These are phyloP conservation scores for Trichosanthes truncata DNA, from an alignment of 306 rosid genomes.

Conservation along the genomic window DNA sequence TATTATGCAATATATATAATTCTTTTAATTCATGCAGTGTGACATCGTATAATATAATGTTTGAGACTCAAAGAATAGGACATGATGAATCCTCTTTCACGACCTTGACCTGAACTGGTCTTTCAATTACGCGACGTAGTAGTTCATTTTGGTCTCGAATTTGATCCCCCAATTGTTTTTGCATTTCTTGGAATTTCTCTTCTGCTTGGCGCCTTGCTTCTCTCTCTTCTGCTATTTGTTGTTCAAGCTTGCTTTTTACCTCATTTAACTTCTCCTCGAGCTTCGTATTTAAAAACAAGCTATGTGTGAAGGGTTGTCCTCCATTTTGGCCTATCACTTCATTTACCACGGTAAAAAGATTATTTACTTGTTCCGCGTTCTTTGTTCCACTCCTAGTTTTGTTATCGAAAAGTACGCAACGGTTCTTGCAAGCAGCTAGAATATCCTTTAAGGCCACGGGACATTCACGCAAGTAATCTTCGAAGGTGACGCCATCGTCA, in stretches of 20 bases:
- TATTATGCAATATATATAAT: background rate
- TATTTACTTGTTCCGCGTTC: constrained; percentile 44
- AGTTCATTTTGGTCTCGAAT: background rate
- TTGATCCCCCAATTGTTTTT: background rate
- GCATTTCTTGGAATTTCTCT: background rate
- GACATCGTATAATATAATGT: background rate
- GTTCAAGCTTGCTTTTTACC: background rate
- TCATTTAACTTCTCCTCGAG: background rate
- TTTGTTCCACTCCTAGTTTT: constrained; percentile 58
- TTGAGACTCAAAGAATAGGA: background rate
- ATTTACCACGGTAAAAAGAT: constrained; percentile 47
- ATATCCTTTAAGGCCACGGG: constrained; percentile 62
- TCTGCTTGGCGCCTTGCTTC: background rate
- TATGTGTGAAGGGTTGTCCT: constrained; percentile 58
- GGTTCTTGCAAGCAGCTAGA: constrained; percentile 44
- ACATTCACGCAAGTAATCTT: constrained; percentile 52
- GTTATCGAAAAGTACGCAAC: constrained; percentile 66
- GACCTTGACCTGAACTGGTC: background rate
- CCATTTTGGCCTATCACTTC: constrained; percentile 36
- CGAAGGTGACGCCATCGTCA: constrained; percentile 48
- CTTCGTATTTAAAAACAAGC: constrained; percentile 41
- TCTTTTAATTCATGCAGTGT: background rate
- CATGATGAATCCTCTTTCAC: background rate
- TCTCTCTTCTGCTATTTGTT: background rate
- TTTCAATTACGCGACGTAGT: background rate